Evolutionary conservation across 176 grass and related monocot genomes (phyloP).

Genomic region (Metroxylon sagu): DNA sequence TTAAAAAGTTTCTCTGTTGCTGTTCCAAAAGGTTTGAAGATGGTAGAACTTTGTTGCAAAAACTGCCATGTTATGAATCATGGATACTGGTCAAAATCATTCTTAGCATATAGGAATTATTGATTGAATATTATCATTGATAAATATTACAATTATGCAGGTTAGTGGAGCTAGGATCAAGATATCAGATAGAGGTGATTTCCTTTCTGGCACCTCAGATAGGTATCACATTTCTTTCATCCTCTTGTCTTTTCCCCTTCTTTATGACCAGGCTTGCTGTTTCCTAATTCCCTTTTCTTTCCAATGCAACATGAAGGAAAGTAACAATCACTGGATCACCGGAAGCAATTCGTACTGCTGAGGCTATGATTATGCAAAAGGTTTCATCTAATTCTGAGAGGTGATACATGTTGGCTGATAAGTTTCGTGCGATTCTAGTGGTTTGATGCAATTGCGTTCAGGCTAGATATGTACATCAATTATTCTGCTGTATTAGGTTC

Average conservation of each 20-base stretch:
- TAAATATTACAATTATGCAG: slow-evolving; percentile 27
- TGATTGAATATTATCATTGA: background rate
- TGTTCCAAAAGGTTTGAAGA: too few species aligned
- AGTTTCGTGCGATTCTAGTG: too few species aligned
- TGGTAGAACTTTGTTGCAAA: too few species aligned
- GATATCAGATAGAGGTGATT: slow-evolving; percentile 80
- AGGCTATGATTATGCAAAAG: slow-evolving; percentile 3
- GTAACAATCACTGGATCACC: background rate
- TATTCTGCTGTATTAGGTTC: too few species aligned
- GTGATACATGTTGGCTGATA: background rate
- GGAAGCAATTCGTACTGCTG: background rate
- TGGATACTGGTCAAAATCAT: too few species aligned
- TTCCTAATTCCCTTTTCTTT: slow-evolving; percentile 9
- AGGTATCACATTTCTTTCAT: slow-evolving; percentile 31
- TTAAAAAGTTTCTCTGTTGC: too few species aligned
- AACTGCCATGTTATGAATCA: too few species aligned
- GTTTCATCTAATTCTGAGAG: slow-evolving; percentile 1
- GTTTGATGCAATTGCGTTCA: too few species aligned
- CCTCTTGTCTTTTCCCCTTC: background rate
- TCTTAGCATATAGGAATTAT: too few species aligned
- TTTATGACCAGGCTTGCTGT: background rate
- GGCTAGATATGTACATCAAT: too few species aligned
- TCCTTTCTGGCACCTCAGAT: slow-evolving; percentile 59
- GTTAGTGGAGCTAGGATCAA: slow-evolving; percentile 84
- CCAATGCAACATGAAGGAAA: background rate